Evolutionary conservation across 805 yeast genomes (phyloP).

Genomic region (Saturnispora hagleri): DNA sequence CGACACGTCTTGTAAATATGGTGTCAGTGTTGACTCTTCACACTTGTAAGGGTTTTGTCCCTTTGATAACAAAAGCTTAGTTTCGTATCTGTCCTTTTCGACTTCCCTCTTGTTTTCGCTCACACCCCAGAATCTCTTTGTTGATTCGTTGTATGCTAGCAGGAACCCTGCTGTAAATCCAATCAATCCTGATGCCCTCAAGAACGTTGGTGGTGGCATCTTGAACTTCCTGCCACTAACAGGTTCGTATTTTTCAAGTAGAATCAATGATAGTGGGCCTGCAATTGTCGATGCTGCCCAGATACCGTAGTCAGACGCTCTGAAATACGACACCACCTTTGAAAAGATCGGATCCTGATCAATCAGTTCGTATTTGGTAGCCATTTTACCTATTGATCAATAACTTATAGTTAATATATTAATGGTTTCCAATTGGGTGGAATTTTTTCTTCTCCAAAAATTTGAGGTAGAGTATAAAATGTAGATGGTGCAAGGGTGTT

Average conservation of each 20-base stretch:
- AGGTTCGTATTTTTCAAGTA: constrained; percentile 41
- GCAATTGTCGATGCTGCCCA: constrained; percentile 40
- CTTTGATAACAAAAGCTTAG: constrained; percentile 53
- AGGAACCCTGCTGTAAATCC: constrained; percentile 71
- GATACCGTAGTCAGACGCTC: constrained; percentile 53
- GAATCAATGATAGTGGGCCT: constrained; percentile 38
- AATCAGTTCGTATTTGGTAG: constrained; percentile 34
- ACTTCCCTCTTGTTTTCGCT: constrained; percentile 67
- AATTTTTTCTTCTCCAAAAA: background rate
- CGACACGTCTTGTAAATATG: constrained; percentile 64
- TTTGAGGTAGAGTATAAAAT: background rate
- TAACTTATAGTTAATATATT: background rate
- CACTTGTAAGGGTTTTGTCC: constrained; percentile 62
- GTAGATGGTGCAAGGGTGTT: constrained; percentile 4
- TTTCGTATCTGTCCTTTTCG: constrained; percentile 60
- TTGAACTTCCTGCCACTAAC: constrained; percentile 35
- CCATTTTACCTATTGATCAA: background rate
- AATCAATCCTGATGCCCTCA: constrained; percentile 51
- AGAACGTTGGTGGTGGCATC: constrained; percentile 43
- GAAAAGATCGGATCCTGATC: constrained; percentile 73
- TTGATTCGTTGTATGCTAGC: constrained; percentile 56
- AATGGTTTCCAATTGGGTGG: background rate
- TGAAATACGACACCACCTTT: constrained; percentile 63
- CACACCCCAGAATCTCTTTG: constrained; percentile 71
- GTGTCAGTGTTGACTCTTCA: constrained; percentile 44